Base-by-base conservation (phyloP, 2,329 filamentous ascomycete genomes). In the Stagonosporopsis cucurbitacearum region DNA sequence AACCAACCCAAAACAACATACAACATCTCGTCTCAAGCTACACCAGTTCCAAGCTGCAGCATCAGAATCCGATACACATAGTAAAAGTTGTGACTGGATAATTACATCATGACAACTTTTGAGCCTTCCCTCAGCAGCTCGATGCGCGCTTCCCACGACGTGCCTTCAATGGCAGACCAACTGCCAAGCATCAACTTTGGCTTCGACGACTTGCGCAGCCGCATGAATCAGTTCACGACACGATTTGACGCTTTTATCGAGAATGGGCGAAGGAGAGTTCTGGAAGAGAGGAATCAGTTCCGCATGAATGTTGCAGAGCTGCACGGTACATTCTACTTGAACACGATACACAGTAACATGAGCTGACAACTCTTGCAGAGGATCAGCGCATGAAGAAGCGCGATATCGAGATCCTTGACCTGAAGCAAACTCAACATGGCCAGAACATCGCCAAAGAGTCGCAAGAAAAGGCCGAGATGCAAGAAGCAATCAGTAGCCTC, bases 161-260 rank as follows among this genome's bases (percentile, higher is more conserved):
- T 81, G 37, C 84, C 86, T 13, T 90, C 88, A 6, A 86, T 91
- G 79, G 88, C 88, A 37, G 89, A 92, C 73, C 86, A 86, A 45
- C 86, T 99, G 8, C 95, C 95, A 32, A 91, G 84, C 73, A 90
- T 96, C 76, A 92, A 96, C 77, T 98, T 99, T 75, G 92, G 92
- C 55, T 98, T 98, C 76, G 93, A 98, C 68, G 92, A 97, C 66
- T 79, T 99, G 72, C 93, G 94, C 77, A 92, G 94, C 70, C 90
- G 92, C 77, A 98, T 99, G 95, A 85, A 88, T 50, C 91, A 90
- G 61, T 99, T 99, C 75, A 97, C 90, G 0, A 84, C 86, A 8
- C 89, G 87, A 66, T 99, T 99, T 68, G 95, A 99, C 73, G 87
- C 88, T 0, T 98, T 97, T 67, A 97, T 99, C 61, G 94, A 96